Base-by-base conservation (phyloP, 2,329 filamentous ascomycete genomes). In the Elsinoe australis region DNA sequence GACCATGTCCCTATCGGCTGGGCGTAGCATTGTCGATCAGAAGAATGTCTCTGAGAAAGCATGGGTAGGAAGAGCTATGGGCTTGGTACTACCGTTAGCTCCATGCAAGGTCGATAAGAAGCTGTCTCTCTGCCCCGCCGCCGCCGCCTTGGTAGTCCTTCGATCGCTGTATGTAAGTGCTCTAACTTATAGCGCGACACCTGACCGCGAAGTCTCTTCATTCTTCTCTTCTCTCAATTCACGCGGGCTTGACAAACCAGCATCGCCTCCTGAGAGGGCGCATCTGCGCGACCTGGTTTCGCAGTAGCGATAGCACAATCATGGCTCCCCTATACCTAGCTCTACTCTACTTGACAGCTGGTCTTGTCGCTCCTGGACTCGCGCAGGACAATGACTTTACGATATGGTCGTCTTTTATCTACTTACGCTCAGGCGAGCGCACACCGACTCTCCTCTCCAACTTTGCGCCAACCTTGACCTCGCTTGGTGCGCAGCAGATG, bases 401-500 rank as follows among this genome's bases (percentile, higher is more conserved):
- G 21, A 60, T 67, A 41, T 68, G 68, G 65, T 70, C 68, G 32
- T 67, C 73, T 17, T 74, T 79, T 41, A 68, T 74, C 49, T 78
- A 75, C 56, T 71, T 73, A 28, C 64, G 71, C 17, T 67, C 73
- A 42, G 78, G 78, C 51, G 77, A 80, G 51, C 71, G 69, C 44
- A 76, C 73, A 4, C 76, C 77, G 2, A 55, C 62, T 35, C 59
- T 65, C 21, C 55, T 71, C 5, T 53, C 58, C 12, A 50, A 50
- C 28, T 53, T 59, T 5, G 55, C 66, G 2, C 61, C 60, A 4
- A 60, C 60, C 1, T 63, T 80, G 45, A 79, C 75, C 1, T 66
- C 73, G 1, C 62, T 74, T 34, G 78, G 78, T 41, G 76, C 77
- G n/a, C 70, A 69, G 42, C 70, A 78, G 53, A 65, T 78, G 49